Evolutionary conservation across 2,329 filamentous ascomycete species (phyloP), one percentile per base, ranked within the genome.

Genomic region (Aspergillus luchuensis): DNA sequence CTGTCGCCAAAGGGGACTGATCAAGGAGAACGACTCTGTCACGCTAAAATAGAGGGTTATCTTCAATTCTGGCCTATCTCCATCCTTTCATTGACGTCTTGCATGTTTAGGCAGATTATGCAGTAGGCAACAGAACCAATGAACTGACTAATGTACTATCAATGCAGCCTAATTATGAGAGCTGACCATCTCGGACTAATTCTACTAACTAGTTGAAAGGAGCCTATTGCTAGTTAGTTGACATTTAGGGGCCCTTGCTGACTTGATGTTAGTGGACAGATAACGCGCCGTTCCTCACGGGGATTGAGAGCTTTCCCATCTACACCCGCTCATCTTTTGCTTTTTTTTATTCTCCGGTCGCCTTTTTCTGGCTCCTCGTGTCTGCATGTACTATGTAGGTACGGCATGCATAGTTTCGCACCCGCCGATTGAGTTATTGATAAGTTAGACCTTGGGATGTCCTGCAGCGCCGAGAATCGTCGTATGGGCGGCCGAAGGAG

Each of bases 361-460:
- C 21, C 25, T 19, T 55, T 8, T 55, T 17, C 21, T 17, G 15
- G 33, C n/a, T 54, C 30, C 15, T 43, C 39, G 39, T 47, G 25
- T 47, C 17, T 56, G 53, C 39, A 56, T 56, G 53, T 33, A 47
- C 30, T 33, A 56, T 56, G 53, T 56, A 45, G 53, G 53, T 36
- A 56, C 53, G 21, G 53, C 30, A 25, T 47, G 43, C 43, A 47
- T 43, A 43, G 39, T 30, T 25, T 15, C 13, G 6, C 28, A 33
- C 11, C 28, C 19, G 25, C 48, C 25, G 25, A 53, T 39, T 53
- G 50, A 53, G 13, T 41, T 25, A 41, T 15, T 39, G 15, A 43
- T 23, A 15, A 36, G 7, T 43, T 43, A 19, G 39, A 11, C 8
- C 39, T 17, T 38, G 25, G 50, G 21, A 52, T 52, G 50, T 36